Evolutionary conservation across 257 asterid genomes (phyloP).

Genomic region (Cordia subcordata): DNA sequence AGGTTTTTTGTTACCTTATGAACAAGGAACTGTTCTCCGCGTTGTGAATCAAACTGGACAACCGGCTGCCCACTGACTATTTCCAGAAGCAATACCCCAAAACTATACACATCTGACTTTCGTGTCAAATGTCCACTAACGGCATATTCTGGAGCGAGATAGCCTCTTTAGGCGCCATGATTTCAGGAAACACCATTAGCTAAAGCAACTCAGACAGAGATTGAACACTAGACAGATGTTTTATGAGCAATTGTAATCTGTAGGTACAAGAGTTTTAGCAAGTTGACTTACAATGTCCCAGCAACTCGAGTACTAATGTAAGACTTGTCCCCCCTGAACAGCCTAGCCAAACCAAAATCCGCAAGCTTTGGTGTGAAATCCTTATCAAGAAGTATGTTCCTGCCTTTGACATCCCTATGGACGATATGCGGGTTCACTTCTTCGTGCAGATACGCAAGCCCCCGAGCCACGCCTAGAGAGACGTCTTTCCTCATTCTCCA

Average conservation of each 20-base stretch:
- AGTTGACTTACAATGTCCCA: conserved; percentile 66
- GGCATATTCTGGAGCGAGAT: conserved; percentile 82
- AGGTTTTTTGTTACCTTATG: conserved; percentile 46
- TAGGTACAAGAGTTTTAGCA: not conserved
- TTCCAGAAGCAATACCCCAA: conserved; percentile 68
- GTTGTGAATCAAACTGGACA: conserved; percentile 49
- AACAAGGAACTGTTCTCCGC: conserved; percentile 71
- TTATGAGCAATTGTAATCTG: not conserved
- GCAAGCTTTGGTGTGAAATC: conserved; percentile 62
- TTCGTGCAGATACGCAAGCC: conserved; percentile 67
- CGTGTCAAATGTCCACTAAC: conserved; percentile 66
- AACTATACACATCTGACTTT: conserved; percentile 83
- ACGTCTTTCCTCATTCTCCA: conserved; percentile 52
- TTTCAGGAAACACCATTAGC: conserved; percentile 14
- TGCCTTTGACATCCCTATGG: conserved; percentile 71
- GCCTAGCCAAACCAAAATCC: conserved; percentile 74
- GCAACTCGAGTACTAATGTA: conserved; percentile 82
- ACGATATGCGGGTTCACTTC: conserved; percentile 60
- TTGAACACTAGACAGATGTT: not conserved
- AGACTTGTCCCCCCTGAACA: conserved; percentile 51
- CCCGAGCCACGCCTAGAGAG: conserved; percentile 56
- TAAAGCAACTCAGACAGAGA: conserved; percentile 5
- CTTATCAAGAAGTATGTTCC: conserved; percentile 63
- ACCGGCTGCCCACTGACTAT: conserved; percentile 55
- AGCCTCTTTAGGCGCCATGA: conserved; percentile 43